Percentiles rank a stretch among this genome's conserved stretches.
Conservation (phyloP, 305 asterid species). For the Stenogyne calaminthoides region DNA sequence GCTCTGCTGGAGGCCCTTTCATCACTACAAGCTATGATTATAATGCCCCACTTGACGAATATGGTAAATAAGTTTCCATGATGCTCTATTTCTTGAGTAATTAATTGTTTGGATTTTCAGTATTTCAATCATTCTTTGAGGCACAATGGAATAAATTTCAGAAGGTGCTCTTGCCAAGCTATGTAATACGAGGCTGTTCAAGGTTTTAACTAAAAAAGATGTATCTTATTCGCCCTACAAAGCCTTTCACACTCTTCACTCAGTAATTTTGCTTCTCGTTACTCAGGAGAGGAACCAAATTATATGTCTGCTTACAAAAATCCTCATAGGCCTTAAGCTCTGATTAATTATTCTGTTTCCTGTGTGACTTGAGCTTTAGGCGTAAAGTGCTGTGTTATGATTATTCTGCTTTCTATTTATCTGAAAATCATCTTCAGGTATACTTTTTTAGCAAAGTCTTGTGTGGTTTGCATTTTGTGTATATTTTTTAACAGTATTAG, state of each 20-base stretch:
- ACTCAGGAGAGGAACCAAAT: constrained; percentile 18
- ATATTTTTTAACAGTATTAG: too few species aligned
- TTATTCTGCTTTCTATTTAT: not conserved
- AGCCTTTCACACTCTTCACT: not conserved
- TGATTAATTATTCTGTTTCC: not conserved
- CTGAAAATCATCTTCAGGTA: constrained; percentile 11
- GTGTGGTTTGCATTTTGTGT: too few species aligned
- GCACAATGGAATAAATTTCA: not conserved
- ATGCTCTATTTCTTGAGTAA: not conserved
- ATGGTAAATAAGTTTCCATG: constrained; percentile 53
- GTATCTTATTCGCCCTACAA: not conserved
- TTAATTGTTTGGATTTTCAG: not conserved
- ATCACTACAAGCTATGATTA: constrained; percentile 89
- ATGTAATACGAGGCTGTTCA: not conserved
- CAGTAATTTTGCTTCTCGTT: not conserved
- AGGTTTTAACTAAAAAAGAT: not conserved
- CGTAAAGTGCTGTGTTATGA: not conserved
- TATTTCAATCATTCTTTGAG: constrained; percentile 3
- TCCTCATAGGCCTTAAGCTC: not conserved
- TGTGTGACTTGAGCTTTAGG: constrained; percentile 3
- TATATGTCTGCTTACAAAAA: not conserved
- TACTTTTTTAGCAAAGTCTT: not conserved
- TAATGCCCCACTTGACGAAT: constrained; percentile 96
- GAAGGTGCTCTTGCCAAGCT: not conserved
- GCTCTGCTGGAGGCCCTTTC: constrained; percentile 95